Percentiles rank a stretch among this genome's conserved stretches.
Conservation (phyloP, 2,329 filamentous ascomycete species). For the Penicillium sp. region DNA sequence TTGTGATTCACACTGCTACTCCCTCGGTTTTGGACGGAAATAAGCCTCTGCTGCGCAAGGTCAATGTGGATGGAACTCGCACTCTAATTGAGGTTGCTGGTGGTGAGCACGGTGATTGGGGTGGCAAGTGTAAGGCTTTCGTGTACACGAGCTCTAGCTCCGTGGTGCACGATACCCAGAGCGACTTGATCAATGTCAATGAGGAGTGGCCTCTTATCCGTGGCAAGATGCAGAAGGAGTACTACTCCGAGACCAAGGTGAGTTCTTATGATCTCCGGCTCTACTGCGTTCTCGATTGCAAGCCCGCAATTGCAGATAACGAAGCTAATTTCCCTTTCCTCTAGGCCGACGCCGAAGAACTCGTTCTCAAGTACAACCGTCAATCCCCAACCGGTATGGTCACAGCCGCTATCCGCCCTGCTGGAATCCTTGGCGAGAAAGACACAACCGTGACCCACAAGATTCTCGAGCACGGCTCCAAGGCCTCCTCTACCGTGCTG, state of each 20-base stretch:
- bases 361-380: slow-evolving; percentile 76
- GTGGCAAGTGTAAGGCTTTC: slow-evolving; percentile 65
- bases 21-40: slow-evolving; percentile 56
- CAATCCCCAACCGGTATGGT: slow-evolving; percentile 59
- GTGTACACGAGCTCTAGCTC: slow-evolving; percentile 91
- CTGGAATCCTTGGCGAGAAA: slow-evolving; percentile 87
- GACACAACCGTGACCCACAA: slow-evolving; percentile 75
- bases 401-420: slow-evolving; percentile 79
- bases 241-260: slow-evolving; percentile 91
- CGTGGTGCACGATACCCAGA: slow-evolving; percentile 77
- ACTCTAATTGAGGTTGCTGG: slow-evolving; percentile 69
- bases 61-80: slow-evolving; percentile 85
- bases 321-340: background rate
- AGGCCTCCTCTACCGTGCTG: slow-evolving; percentile 59
- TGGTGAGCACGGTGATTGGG: slow-evolving; percentile 63
- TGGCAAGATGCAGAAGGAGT: slow-evolving; percentile 69
- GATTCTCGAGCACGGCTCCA: slow-evolving; percentile 69
- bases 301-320: background rate
- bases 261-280: slow-evolving; percentile 3
- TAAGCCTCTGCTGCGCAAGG: slow-evolving; percentile 68
- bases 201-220: slow-evolving; percentile 77
- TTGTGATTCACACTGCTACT: slow-evolving; percentile 89
- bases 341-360: slow-evolving; percentile 74
- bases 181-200: slow-evolving; percentile 79
- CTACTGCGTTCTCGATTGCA: background rate